Base-by-base conservation (phyloP, 345 rosid species). In the Populus deltoides region DNA sequence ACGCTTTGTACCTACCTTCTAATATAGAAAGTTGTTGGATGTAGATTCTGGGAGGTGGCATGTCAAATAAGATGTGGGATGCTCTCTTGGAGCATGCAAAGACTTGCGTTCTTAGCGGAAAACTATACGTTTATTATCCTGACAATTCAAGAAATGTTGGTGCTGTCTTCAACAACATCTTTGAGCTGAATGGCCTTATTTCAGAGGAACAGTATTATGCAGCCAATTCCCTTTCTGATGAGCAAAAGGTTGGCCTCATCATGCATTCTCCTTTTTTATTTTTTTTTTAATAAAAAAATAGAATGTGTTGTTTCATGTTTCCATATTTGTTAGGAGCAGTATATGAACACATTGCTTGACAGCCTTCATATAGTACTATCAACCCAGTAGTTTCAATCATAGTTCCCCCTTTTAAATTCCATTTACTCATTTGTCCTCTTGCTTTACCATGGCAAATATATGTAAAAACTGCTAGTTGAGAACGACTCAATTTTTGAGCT, bases 31-130 rank as follows among this genome's bases (percentile, higher is more conserved):
- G 70, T 72, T 71, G 63, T 47, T 72, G 75, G 66, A 74, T 85
- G 74, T 84, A 96, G 99, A 90, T 89, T 88, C 97, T 96, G 69
- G 99, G 99, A 73, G 90, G 95, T 65, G 99, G 99, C n/a, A 96
- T 96, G 98, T 94, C 99, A 78, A 96, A 94, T 88, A 94, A 90
- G 89, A 96, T 96, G 99, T 96, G 99, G 99, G 99, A 96, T 0
- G 97, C 98, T 78, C 91, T 96, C 75, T 71, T 90, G 78, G 98
- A 96, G 72, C 99, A 96, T 66, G 97, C 99, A 13, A 96, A 96
- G 91, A 96, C 99, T 33, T 96, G 99, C 82, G 97, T 83, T 79
- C 90, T 90, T 33, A 77, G 92, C 69, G 89, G 97, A 73, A 96
- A 94, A 88, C 84, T 90, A 75, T 92, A 96, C 82, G 86, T 96